Percentiles rank a stretch among this genome's conserved stretches.
Evolutionary conservation across 2,329 filamentous ascomycete genomes (phyloP).

Genomic region (Diaporthe aspalathi): DNA sequence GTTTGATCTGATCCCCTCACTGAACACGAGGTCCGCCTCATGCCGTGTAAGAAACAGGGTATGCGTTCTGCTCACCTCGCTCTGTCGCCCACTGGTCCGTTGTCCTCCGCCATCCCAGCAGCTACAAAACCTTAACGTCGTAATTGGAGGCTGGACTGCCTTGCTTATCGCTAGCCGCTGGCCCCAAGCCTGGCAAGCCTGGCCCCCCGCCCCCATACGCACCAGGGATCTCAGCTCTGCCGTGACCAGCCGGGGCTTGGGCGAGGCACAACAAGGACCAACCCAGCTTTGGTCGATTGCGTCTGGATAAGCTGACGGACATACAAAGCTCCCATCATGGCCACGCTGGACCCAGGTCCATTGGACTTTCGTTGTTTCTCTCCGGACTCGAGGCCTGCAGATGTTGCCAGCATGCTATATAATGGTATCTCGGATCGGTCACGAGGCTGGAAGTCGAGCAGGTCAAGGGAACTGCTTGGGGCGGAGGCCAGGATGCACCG

Average conservation of each 20-base stretch:
- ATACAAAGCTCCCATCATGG: conserved; percentile 32
- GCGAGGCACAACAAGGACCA: conserved; percentile 29
- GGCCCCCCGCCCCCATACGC: conserved; percentile 8
- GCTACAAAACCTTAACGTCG: conserved; percentile 12
- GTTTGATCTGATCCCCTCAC: background rate
- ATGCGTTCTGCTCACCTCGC: conserved; percentile 2
- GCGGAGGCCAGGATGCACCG: conserved; percentile 40
- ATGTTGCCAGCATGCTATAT: conserved; percentile 44
- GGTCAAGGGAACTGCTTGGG: conserved; percentile 48
- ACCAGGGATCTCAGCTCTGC: conserved; percentile 23
- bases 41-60: conserved; percentile 24
- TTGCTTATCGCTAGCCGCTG: conserved; percentile 34
- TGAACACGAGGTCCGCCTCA: conserved; percentile 25
- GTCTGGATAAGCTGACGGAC: conserved; percentile 17
- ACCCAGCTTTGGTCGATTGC: conserved; percentile 27
- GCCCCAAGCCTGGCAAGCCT: conserved; percentile 18
- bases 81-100: conserved; percentile 11
- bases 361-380: conserved; percentile 21
- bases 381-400: conserved; percentile 30
- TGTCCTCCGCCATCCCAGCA: conserved; percentile 18
- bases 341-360: conserved; percentile 28
- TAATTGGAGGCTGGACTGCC: conserved; percentile 26
- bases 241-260: conserved; percentile 18
- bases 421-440: conserved; percentile 50
- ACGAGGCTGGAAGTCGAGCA: conserved; percentile 51